These are phyloP conservation scores for Cladosporium sp. DNA, from an alignment of 2,329 filamentous ascomycete genomes.

Conservation along the genomic window DNA sequence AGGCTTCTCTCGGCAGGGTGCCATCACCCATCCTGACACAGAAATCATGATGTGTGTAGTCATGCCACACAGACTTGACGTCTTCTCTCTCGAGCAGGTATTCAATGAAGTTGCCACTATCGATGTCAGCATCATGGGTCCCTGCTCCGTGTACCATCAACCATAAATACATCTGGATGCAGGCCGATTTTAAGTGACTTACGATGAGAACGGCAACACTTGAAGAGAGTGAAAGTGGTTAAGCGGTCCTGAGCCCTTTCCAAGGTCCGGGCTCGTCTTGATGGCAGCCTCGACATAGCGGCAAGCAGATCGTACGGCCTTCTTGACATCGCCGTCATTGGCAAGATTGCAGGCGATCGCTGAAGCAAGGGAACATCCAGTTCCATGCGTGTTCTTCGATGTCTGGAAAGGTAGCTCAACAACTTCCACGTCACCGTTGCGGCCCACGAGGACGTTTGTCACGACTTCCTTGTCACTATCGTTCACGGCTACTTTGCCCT, in stretches of 20 bases:
- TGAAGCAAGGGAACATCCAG: slow-evolving; percentile 89
- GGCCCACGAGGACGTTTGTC: slow-evolving; percentile 67
- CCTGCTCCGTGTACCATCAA: not conserved
- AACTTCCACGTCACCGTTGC: slow-evolving; percentile 60
- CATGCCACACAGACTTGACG: slow-evolving; percentile 71
- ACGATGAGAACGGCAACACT: slow-evolving; percentile 67
- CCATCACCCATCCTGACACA: slow-evolving; percentile 75
- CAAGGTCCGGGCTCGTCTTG: slow-evolving; percentile 61
- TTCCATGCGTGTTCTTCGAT: slow-evolving; percentile 86
- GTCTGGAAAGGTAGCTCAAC: slow-evolving; percentile 71
- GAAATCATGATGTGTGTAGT: slow-evolving; percentile 80
- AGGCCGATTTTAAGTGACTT: slow-evolving; percentile 30
- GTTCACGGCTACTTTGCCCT: slow-evolving; percentile 58
- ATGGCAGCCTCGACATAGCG: slow-evolving; percentile 73
- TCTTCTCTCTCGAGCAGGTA: slow-evolving; percentile 76
- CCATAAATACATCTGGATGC: not conserved
- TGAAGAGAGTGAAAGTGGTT: slow-evolving; percentile 77
- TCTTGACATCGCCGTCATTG: slow-evolving; percentile 55
- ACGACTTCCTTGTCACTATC: slow-evolving; percentile 65
- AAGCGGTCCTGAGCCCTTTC: slow-evolving; percentile 69
- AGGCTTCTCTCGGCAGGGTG: slow-evolving; percentile 70
- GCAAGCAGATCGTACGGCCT: slow-evolving; percentile 67
- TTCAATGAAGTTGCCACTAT: slow-evolving; percentile 71
- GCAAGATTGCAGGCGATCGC: slow-evolving; percentile 75
- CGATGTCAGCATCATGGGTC: not conserved